These are phyloP conservation scores for Bolboschoenoplectus hybrid DNA, from an alignment of 202 grass and related monocot species.

Conservation along the genomic window DNA sequence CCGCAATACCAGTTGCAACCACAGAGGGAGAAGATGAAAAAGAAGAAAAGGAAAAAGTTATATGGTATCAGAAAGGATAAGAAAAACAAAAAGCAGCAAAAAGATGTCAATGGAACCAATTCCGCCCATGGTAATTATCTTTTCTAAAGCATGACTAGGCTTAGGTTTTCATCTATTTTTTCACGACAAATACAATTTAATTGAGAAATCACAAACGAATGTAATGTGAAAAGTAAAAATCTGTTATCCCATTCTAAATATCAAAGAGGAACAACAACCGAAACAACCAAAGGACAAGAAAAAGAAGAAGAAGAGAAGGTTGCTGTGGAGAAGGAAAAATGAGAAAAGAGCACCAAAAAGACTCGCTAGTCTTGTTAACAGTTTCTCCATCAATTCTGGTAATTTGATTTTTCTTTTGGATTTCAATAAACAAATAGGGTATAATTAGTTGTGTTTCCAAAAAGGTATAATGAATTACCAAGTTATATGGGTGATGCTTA, in stretches of 20 bases:
- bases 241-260: neutral
- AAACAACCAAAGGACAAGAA: slow-evolving; percentile 44
- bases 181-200: neutral
- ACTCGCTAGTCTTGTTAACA: slow-evolving; percentile 60
- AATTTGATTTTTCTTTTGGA: neutral
- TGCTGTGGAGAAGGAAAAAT: slow-evolving; percentile 64
- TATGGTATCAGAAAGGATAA: neutral
- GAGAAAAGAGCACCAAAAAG: slow-evolving; percentile 29
- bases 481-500: neutral
- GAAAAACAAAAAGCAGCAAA: slow-evolving; percentile 4
- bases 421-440: too few relatives aligned
- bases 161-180: slow-evolving; percentile 12
- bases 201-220: neutral
- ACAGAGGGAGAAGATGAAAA: slow-evolving; percentile 14
- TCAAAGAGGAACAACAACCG: slow-evolving; percentile 14
- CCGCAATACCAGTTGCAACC: neutral
- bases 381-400: slow-evolving; percentile 60
- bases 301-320: slow-evolving; percentile 46
- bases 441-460: too few relatives aligned
- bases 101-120: neutral
- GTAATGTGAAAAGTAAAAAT: slow-evolving; percentile 25
- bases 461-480: too few relatives aligned
- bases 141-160: neutral
- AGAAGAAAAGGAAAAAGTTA: neutral
- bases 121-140: neutral